Base-by-base conservation (phyloP, 2,329 filamentous ascomycete genomes). In the Neofusicoccum parvum region DNA sequence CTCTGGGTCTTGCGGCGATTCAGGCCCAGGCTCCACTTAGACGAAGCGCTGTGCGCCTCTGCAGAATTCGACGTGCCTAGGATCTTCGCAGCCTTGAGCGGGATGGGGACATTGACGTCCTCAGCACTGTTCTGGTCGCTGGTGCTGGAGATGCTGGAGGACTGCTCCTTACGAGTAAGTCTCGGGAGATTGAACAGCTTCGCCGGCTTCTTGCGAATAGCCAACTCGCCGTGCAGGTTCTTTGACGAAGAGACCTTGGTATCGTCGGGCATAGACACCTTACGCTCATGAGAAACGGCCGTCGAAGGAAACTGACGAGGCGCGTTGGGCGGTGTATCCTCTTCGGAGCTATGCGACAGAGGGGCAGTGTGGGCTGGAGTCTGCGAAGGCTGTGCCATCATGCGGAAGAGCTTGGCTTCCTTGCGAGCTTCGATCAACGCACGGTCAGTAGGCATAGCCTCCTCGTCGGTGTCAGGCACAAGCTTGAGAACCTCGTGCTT, bases 391-490 rank as follows among this genome's bases (percentile, higher is more conserved):
- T 53, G 58, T 7, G 54, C 17, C 67, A 70, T 76, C 73, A 71
- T 73, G 67, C 74, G 73, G 69, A 71, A 76, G 59, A 72, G 67
- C 67, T 68, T 74, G 58, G 63, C 73, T 70, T 82, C 80, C 1
- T 69, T 70, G 36, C 72, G 73, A 23, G 76, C 73, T 69, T 83
- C 81, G 34, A 82, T 77, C 45, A 72, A 70, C 14, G 71, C 79
- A 64, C 80, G 75, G 11, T 69, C 68, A 1, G 80, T 81, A 14
- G 73, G 74, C 45, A 72, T 63, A 49, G 76, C 70, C 43, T 75
- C 66, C 15, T 68, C 67, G 3, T 43, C 23, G 1, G 27, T 41
- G 10, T 60, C 48, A 27, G 64, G 64, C 14, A 65, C 54, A 15
- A 65, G 64, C 43, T 75, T 69, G 11, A 75, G 54, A 27, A 15